Evolutionary conservation across 306 rosid genomes (phyloP), one percentile per base, ranked within the genome.

Genomic region (Oemleria cerasiformis): DNA sequence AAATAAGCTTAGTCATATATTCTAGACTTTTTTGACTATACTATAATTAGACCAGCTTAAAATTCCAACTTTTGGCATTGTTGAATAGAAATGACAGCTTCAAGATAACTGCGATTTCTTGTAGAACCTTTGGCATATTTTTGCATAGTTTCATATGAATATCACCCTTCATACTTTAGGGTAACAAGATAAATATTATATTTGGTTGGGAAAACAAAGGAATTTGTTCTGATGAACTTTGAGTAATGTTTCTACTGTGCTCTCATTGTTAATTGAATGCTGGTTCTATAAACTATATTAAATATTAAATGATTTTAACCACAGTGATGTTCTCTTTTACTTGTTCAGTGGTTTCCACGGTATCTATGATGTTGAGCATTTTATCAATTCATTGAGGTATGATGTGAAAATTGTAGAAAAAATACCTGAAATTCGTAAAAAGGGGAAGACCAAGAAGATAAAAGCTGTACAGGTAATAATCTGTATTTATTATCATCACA

Each of bases 311-410:
- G 49, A 16, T 40, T 43, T 65, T 61, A 15, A 68, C 40, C 56
- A 13, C 36, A 68, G 63, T 49, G 36, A 17, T 47, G 43, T 36
- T 30, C 62, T 59, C 21, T 74, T 73, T 1, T 71, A 73, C 77
- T 45, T 58, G 36, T 79, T 81, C 84, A 94, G 99, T 50, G 99
- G 99, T 76, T 94, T 94, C 77, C 86, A 75, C 65, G 97, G 99
- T 69, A 91, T 94, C 83, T 94, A 94, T 73, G 99, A 94, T 78
- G 99, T 94, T 36, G 96, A 94, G 59, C 94, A 91, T 81, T 95
- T 95, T 81, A 85, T 95, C 84, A 78, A 14, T 65, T 74, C 92
- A 2, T 72, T 95, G 80, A 88, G 90, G 82, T 86, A 75, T 85
- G 99, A 94, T 58, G 91, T 94, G 43, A 82, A 78, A 68, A 91